Conservation (phyloP, 1,284 basidiomycete species). For the Violaceomyces palustris region DNA sequence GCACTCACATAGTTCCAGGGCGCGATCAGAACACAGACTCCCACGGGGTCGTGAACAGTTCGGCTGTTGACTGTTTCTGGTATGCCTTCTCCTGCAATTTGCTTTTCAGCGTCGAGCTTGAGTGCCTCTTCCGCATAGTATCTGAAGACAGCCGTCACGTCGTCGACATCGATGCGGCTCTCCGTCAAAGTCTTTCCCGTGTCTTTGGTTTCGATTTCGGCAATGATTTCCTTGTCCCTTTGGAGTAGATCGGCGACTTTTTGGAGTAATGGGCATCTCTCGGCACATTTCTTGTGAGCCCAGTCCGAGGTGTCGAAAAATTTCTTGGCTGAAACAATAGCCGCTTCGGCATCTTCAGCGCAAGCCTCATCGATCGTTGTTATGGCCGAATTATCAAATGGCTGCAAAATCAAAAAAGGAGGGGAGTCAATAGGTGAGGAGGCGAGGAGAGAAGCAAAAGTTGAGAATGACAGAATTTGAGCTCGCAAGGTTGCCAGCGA, state of each 20-base stretch:
- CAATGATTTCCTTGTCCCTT: constrained; percentile 36
- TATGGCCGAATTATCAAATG: constrained; percentile 37
- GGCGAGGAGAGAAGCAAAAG: no score
- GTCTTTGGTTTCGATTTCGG: constrained; percentile 47
- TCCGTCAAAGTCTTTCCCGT: constrained; percentile 51
- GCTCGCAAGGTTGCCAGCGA: no score
- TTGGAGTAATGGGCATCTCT: constrained; percentile 28
- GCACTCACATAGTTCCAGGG: constrained; percentile 53
- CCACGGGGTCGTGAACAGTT: constrained; percentile 46
- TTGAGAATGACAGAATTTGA: no score
- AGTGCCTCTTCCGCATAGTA: constrained; percentile 50
- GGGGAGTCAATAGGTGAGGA: no score
- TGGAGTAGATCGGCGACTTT: constrained; percentile 46
- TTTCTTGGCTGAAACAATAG: constrained; percentile 30
- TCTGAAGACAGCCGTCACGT: constrained; percentile 49
- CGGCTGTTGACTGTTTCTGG: constrained; percentile 41
- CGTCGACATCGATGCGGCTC: constrained; percentile 47
- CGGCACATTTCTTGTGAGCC: constrained; percentile 27
- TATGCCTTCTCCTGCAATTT: constrained; percentile 35
- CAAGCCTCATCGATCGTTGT: constrained; percentile 45
- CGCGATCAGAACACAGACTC: constrained; percentile 50
- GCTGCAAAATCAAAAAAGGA: no score
- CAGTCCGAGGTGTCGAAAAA: constrained; percentile 44
- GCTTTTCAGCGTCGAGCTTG: constrained; percentile 40
- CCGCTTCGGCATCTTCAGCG: constrained; percentile 37